phyloP scores from a whole-genome alignment of 75 land plant genomes.

The Cryptomeria japonica region DNA sequence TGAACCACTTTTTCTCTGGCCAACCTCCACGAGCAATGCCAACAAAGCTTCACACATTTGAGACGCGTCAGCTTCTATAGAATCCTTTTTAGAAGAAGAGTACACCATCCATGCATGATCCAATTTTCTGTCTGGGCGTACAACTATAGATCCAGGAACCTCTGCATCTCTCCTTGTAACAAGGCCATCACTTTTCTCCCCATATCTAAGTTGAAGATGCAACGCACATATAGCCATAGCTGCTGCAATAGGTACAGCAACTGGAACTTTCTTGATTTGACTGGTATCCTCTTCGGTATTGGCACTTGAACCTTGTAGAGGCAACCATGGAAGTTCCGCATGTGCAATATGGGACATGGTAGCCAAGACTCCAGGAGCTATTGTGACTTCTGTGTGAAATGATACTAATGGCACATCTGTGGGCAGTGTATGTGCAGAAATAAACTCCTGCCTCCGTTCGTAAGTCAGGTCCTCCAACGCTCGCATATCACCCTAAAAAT shows the following conservation, averaged over 20 bases:
- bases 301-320: conserved; percentile 11
- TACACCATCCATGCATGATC: conserved; percentile 99
- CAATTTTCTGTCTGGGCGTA: conserved; percentile 73
- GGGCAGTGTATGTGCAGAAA: conserved; percentile 70
- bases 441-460: conserved; percentile 77
- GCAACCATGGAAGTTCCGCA: conserved; percentile 83
- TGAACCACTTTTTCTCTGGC: conserved; percentile 33
- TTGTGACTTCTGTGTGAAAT: conserved; percentile 90
- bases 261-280: conserved; percentile 64
- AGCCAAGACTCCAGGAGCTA: conserved; percentile 71
- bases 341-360: conserved; percentile 94
- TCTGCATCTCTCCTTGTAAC: conserved; percentile 94
- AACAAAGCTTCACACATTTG: conserved; percentile 96
- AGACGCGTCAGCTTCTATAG: conserved; percentile 73
- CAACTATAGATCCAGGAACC: conserved; percentile 94
- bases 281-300: conserved; percentile 25
- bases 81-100: conserved; percentile 56
- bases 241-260: conserved; percentile 87
- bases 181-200: conserved; percentile 98
- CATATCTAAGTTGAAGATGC: conserved; percentile 79
- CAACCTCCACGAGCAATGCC: conserved; percentile 78
- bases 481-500: conserved; percentile 81
- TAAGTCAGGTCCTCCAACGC: conserved; percentile 95
- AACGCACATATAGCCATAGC: conserved; percentile 97
- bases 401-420: conserved; percentile 81